phyloP scores from a whole-genome alignment of 2,329 filamentous ascomycete species.

The Aspergillus sp. region DNA sequence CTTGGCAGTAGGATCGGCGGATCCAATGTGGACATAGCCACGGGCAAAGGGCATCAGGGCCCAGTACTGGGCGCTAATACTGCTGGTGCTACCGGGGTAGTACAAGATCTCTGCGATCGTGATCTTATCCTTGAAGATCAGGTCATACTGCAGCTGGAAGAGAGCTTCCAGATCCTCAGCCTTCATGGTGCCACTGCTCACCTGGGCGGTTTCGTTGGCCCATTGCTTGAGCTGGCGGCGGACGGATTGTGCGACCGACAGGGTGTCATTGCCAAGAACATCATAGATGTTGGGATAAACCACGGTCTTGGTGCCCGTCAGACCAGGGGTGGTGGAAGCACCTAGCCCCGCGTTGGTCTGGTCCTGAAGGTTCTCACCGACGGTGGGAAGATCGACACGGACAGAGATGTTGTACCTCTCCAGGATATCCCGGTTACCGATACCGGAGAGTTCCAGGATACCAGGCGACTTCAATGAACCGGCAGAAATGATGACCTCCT shows the following conservation, averaged over 20 bases:
- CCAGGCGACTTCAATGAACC: slow-evolving; percentile 59
- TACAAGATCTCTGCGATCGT: slow-evolving; percentile 32
- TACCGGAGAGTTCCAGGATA: slow-evolving; percentile 61
- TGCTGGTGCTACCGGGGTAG: slow-evolving; percentile 18
- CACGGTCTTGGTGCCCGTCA: slow-evolving; percentile 8
- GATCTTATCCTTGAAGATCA: slow-evolving; percentile 29
- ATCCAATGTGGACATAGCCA: slow-evolving; percentile 31
- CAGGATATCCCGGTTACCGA: slow-evolving; percentile 49
- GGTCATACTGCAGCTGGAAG: slow-evolving; percentile 31
- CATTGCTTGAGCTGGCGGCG: slow-evolving; percentile 15
- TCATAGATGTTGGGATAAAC: slow-evolving; percentile 12
- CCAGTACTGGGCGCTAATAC: slow-evolving; percentile 27
- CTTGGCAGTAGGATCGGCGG: slow-evolving; percentile 24
- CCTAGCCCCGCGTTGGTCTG: slow-evolving; percentile 12
- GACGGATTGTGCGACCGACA: background rate
- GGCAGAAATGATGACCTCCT: slow-evolving; percentile 62
- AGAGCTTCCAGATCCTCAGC: slow-evolving; percentile 25
- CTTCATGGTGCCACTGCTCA: slow-evolving; percentile 24
- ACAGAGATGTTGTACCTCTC: slow-evolving; percentile 27
- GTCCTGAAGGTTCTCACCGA: slow-evolving; percentile 52
- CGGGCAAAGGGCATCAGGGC: slow-evolving; percentile 34
- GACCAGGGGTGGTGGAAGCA: background rate
- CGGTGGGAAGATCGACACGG: slow-evolving; percentile 36
- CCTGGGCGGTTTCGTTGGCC: slow-evolving; percentile 26
- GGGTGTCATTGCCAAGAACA: slow-evolving; percentile 13